A percentile compares a stretch with the other conserved stretches of the same genome.
These are phyloP conservation scores for Agapanthus africanus DNA, from an alignment of 106 monocot species.

Conservation along the genomic window DNA sequence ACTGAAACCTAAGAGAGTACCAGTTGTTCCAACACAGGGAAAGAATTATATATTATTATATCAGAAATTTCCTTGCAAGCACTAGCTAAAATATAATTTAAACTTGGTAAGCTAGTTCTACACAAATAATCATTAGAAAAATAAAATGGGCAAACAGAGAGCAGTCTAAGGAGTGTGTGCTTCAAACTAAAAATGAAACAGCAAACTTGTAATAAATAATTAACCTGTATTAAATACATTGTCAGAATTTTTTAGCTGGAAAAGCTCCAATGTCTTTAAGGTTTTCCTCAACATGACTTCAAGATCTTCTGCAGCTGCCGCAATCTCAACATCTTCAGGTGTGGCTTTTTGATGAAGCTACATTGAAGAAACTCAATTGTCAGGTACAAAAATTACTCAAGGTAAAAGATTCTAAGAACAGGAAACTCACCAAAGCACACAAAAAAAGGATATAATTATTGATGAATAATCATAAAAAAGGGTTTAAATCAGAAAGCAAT, in stretches of 20 bases:
- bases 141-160: neutral
- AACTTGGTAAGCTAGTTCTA: neutral
- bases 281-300: slow-evolving; percentile 34
- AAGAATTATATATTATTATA: neutral
- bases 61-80: neutral
- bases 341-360: slow-evolving; percentile 47
- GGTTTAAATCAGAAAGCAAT: neutral
- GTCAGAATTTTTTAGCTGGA: slow-evolving; percentile 74
- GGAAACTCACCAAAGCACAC: neutral
- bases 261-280: slow-evolving; percentile 43
- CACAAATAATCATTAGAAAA: neutral
- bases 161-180: neutral
- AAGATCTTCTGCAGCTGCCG: slow-evolving; percentile 23
- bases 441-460: neutral
- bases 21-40: neutral
- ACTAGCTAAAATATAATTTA: neutral
- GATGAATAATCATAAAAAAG: neutral
- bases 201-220: slow-evolving; percentile 1
- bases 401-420: too few relatives aligned
- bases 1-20: neutral
- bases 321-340: slow-evolving; percentile 39
- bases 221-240: slow-evolving; percentile 75
- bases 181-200: neutral
- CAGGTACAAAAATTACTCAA: neutral
- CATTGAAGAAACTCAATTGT: slow-evolving; percentile 1